A percentile compares a stretch with the other conserved stretches of the same genome.
Conservation (phyloP, 2,329 filamentous ascomycete species). For the Parastagonospora avenae region DNA sequence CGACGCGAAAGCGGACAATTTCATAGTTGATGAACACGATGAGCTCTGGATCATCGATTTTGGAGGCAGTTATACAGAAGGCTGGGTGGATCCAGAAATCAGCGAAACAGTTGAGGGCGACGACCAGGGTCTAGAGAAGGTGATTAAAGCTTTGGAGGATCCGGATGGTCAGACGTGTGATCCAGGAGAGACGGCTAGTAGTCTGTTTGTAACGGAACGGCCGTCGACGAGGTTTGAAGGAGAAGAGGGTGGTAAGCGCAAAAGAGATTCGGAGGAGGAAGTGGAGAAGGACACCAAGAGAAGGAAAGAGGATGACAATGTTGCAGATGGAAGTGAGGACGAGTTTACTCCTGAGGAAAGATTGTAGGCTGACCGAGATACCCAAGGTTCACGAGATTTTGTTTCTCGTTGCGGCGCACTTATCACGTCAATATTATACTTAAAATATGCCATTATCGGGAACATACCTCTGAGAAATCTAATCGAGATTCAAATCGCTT, state of each 20-base stretch:
- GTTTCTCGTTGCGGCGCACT: too few relatives aligned
- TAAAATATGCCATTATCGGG: too few relatives aligned
- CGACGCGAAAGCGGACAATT: conserved; percentile 42
- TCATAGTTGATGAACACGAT: conserved; percentile 47
- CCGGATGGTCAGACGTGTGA: conserved; percentile 12
- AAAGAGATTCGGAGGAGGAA: neutral
- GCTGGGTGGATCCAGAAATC: conserved; percentile 49
- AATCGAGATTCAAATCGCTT: neutral
- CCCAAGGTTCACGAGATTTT: too few relatives aligned
- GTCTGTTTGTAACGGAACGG: conserved; percentile 12
- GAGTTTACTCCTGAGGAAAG: too few relatives aligned
- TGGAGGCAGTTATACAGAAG: conserved; percentile 47
- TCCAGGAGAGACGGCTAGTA: conserved; percentile 3
- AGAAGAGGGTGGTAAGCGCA: neutral
- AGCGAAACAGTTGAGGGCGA: conserved; percentile 47
- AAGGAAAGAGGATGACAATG: neutral
- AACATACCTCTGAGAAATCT: too few relatives aligned
- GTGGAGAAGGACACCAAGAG: neutral
- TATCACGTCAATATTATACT: too few relatives aligned
- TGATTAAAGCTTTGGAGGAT: conserved; percentile 15
- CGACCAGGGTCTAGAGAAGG: conserved; percentile 33
- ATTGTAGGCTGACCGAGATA: too few relatives aligned
- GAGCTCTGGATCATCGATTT: conserved; percentile 50
- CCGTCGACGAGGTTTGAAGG: neutral
- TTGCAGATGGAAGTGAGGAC: too few relatives aligned